Conservation (phyloP, 2,329 filamentous ascomycete genomes). For the Aspergillus brasiliensis region DNA sequence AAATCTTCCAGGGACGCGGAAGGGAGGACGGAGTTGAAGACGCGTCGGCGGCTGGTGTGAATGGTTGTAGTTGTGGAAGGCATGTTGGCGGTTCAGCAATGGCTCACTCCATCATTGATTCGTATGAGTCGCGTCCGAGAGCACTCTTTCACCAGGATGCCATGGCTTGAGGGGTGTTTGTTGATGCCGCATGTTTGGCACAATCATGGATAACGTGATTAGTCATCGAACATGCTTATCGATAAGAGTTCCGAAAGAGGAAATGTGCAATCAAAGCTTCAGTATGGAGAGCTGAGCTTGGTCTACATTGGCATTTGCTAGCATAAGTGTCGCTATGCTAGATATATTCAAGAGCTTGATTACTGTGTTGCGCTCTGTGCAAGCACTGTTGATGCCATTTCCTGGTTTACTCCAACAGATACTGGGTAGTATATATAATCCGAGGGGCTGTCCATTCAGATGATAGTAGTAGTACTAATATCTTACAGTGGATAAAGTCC, state of each 20-base stretch:
- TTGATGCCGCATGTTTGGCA: background rate
- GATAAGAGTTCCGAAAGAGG: conserved; percentile 5
- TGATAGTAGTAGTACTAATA: no score
- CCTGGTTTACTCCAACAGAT: no score
- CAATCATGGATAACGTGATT: background rate
- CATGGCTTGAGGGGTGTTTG: background rate
- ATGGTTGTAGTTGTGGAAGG: conserved; percentile 17
- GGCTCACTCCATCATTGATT: background rate
- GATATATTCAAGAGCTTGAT: no score
- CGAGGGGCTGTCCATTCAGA: no score
- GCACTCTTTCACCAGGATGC: background rate
- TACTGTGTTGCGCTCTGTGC: no score
- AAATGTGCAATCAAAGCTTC: conserved; percentile 4
- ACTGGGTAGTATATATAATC: no score
- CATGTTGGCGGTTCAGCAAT: conserved; percentile 22
- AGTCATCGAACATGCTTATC: conserved; percentile 3
- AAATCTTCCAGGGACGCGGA: conserved; percentile 39
- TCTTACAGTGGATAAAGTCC: no score
- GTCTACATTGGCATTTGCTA: background rate
- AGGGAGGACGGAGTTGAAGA: conserved; percentile 49
- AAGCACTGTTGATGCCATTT: no score
- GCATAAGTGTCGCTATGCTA: background rate
- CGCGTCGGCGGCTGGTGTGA: conserved; percentile 35
- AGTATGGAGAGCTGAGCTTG: background rate
- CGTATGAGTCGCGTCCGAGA: background rate